Percentiles rank a stretch among this genome's conserved stretches.
These are phyloP conservation scores for Sclerotinia subarctica DNA, from an alignment of 2,329 filamentous ascomycete species.

Conservation along the genomic window DNA sequence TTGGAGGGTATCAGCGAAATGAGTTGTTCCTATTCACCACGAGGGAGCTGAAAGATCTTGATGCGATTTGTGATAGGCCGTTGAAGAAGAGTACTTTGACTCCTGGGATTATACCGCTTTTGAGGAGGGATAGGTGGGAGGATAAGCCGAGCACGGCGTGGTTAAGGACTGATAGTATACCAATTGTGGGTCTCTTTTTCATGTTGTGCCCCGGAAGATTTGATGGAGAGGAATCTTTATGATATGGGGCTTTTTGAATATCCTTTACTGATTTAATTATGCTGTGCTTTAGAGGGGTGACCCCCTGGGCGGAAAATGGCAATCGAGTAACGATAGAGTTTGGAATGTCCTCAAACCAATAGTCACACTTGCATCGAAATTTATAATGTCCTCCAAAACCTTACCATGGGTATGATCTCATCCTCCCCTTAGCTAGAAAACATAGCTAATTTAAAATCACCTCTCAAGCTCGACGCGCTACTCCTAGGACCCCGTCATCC, in stretches of 20 bases:
- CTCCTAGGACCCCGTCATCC: neutral
- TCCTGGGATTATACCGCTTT: neutral
- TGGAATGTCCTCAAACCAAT: neutral
- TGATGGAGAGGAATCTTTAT: too few species aligned
- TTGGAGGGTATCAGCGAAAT: neutral
- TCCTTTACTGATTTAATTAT: neutral
- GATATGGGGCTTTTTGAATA: neutral
- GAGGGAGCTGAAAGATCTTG: constrained; percentile 13
- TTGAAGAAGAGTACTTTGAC: neutral
- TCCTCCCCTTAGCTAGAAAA: neutral
- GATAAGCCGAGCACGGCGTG: constrained; percentile 7
- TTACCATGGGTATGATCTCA: constrained; percentile 3
- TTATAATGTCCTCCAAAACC: neutral
- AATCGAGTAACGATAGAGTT: constrained; percentile 11
- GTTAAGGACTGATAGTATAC: neutral
- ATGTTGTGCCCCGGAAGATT: neutral
- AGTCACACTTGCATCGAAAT: neutral
- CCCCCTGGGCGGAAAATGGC: constrained; percentile 4
- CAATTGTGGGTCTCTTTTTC: neutral
- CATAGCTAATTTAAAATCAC: neutral
- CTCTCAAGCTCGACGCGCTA: neutral
- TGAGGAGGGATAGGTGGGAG: constrained; percentile 2
- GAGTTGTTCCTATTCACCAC: neutral
- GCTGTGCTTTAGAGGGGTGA: neutral
- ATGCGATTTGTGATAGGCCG: neutral